Conservation (phyloP, 164 flowering plant species). For the Liquidambar formosana region DNA sequence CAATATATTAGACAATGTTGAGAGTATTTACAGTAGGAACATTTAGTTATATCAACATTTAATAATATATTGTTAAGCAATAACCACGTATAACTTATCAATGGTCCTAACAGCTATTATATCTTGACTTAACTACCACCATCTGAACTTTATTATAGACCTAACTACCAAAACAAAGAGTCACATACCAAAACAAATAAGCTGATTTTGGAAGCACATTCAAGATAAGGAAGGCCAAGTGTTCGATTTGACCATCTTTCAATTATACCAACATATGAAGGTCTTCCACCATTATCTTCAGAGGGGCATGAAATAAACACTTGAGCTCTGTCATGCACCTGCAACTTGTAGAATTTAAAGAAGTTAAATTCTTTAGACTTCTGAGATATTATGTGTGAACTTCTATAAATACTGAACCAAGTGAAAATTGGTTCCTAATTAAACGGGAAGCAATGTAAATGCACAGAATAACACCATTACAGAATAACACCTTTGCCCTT, state of each 20-base stretch:
- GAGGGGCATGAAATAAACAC: slow-evolving; percentile 72
- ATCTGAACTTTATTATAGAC: background rate
- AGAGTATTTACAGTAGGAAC: too few relatives aligned
- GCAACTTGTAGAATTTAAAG: slow-evolving; percentile 12
- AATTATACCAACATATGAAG: slow-evolving; percentile 56
- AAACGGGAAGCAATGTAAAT: background rate
- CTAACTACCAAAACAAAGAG: slow-evolving; percentile 2
- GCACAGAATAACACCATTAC: background rate
- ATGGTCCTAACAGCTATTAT: too few relatives aligned
- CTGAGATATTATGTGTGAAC: too few relatives aligned
- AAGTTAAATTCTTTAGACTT: background rate
- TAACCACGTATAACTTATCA: too few relatives aligned
- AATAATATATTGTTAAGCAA: too few relatives aligned
- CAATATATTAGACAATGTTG: too few relatives aligned
- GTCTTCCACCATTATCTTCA: slow-evolving; percentile 35
- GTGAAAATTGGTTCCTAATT: background rate
- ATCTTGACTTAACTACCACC: background rate
- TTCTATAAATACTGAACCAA: background rate
- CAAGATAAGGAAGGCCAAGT: slow-evolving; percentile 51
- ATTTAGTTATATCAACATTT: too few relatives aligned
- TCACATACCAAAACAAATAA: slow-evolving; percentile 63
- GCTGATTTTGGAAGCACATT: slow-evolving; percentile 59
- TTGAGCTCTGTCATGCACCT: slow-evolving; percentile 98
- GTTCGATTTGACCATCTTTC: slow-evolving; percentile 72
- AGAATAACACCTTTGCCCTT: too few relatives aligned